phyloP scores from a whole-genome alignment of 2,329 filamentous ascomycete species.

The Fusarium armeniacum region DNA sequence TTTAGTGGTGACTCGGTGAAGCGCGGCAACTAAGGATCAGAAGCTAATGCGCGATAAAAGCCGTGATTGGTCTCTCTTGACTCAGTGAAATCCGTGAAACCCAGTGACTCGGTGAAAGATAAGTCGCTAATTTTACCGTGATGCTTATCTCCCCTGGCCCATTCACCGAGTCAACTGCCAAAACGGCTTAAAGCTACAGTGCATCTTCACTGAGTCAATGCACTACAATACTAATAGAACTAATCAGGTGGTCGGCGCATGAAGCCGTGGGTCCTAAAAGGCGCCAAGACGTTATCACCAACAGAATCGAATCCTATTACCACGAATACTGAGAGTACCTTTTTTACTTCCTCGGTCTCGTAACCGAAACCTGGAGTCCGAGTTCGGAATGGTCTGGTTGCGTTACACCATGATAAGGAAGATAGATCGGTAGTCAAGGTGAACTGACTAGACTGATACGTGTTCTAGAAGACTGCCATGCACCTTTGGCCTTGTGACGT shows the following conservation, averaged over 20 bases:
- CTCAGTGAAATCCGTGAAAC: slow-evolving; percentile 43
- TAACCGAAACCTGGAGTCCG: slow-evolving; percentile 34
- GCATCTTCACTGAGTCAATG: slow-evolving; percentile 39
- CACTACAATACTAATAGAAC: neutral
- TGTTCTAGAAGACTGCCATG: slow-evolving; percentile 25
- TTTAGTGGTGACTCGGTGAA: slow-evolving; percentile 30
- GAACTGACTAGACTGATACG: neutral
- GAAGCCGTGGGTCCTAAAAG: slow-evolving; percentile 12
- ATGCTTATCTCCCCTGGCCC: slow-evolving; percentile 10
- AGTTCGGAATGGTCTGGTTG: slow-evolving; percentile 18
- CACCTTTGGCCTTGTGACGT: slow-evolving; percentile 13
- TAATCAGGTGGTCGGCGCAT: slow-evolving; percentile 36
- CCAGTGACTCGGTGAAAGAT: slow-evolving; percentile 41
- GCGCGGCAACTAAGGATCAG: slow-evolving; percentile 28
- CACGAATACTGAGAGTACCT: neutral
- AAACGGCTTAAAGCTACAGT: slow-evolving; percentile 2
- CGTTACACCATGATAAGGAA: neutral
- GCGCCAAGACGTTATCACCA: slow-evolving; percentile 26
- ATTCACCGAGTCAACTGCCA: slow-evolving; percentile 36
- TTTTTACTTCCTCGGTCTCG: slow-evolving; percentile 22
- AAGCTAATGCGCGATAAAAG: slow-evolving; percentile 24
- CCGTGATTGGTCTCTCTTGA: slow-evolving; percentile 29
- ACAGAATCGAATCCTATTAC: no score
- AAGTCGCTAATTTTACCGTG: neutral
- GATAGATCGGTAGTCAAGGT: neutral